These are phyloP conservation scores for Leptodermis oblonga DNA, from an alignment of 257 asterid genomes.

Conservation along the genomic window DNA sequence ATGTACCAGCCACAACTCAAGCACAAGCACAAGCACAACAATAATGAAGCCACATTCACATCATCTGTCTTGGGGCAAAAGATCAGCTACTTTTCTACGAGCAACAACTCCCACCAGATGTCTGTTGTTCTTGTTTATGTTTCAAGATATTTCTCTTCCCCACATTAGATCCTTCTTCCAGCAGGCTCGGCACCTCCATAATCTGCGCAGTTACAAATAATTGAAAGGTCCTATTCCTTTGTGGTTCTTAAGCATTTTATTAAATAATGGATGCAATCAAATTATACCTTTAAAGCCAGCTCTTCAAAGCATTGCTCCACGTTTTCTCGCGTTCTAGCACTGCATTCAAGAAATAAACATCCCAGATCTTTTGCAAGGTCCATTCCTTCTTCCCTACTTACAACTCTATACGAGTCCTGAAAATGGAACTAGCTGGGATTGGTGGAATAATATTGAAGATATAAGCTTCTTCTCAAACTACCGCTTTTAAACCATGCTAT, in stretches of 20 bases:
- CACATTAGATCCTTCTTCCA: slow-evolving; percentile 69
- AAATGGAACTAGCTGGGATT: neutral
- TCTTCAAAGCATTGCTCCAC: slow-evolving; percentile 81
- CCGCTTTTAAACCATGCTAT: neutral
- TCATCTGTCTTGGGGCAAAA: neutral
- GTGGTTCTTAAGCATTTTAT: neutral
- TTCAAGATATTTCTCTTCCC: slow-evolving; percentile 77
- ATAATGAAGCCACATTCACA: slow-evolving; percentile 2
- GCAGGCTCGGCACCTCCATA: slow-evolving; percentile 87
- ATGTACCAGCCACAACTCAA: slow-evolving; percentile 20
- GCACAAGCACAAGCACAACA: no score
- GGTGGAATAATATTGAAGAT: neutral
- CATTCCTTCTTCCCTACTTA: slow-evolving; percentile 76
- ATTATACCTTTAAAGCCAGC: slow-evolving; percentile 64
- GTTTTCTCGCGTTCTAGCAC: slow-evolving; percentile 86
- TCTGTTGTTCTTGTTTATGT: slow-evolving; percentile 66
- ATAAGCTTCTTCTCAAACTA: neutral
- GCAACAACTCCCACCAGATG: slow-evolving; percentile 62
- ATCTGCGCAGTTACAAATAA: slow-evolving; percentile 38
- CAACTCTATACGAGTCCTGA: slow-evolving; percentile 83
- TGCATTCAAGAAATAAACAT: slow-evolving; percentile 74
- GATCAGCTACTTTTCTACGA: slow-evolving; percentile 30
- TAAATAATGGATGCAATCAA: neutral
- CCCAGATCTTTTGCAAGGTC: slow-evolving; percentile 77
- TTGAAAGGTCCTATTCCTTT: neutral